Evolutionary conservation across 2,329 filamentous ascomycete species (phyloP).

Genomic region (Sporothrix curviconia): DNA sequence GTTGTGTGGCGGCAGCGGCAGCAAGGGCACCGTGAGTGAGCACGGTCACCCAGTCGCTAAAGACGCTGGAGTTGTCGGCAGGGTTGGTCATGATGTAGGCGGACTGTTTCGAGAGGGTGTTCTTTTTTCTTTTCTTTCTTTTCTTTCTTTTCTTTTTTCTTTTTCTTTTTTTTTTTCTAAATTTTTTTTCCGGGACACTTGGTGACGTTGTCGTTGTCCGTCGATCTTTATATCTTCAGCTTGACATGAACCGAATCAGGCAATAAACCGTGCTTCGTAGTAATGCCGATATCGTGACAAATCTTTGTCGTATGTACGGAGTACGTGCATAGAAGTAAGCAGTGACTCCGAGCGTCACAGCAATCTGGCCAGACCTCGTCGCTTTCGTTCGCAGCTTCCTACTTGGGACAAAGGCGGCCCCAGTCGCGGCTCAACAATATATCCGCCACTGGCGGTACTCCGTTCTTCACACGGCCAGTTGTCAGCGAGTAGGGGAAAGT

Average conservation of each 20-base stretch:
- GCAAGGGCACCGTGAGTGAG: conserved; percentile 42
- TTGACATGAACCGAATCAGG: too few species aligned
- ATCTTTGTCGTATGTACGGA: too few species aligned
- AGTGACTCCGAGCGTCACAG: too few species aligned
- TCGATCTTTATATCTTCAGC: too few species aligned
- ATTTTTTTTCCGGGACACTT: too few species aligned
- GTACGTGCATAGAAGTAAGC: too few species aligned
- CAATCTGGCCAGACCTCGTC: too few species aligned
- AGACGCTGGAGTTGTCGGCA: conserved; percentile 23
- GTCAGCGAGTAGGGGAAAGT: too few species aligned
- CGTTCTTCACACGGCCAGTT: not conserved
- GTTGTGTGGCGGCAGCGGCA: conserved; percentile 35
- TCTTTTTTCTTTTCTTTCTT: conserved; percentile 3
- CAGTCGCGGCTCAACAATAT: not conserved
- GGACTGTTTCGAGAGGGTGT: too few species aligned
- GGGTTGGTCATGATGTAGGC: not conserved
- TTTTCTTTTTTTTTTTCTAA: not conserved
- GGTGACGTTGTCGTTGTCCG: too few species aligned
- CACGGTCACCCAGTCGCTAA: conserved; percentile 42
- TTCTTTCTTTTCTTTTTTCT: not conserved
- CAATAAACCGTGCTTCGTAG: too few species aligned
- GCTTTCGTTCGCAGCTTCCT: not conserved
- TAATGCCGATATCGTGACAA: too few species aligned
- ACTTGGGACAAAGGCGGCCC: conserved; percentile 3
- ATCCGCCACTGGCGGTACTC: not conserved